Conservation (phyloP, 1,139 yeast genomes). For the Scheffersomyces parashehatae region DNA sequence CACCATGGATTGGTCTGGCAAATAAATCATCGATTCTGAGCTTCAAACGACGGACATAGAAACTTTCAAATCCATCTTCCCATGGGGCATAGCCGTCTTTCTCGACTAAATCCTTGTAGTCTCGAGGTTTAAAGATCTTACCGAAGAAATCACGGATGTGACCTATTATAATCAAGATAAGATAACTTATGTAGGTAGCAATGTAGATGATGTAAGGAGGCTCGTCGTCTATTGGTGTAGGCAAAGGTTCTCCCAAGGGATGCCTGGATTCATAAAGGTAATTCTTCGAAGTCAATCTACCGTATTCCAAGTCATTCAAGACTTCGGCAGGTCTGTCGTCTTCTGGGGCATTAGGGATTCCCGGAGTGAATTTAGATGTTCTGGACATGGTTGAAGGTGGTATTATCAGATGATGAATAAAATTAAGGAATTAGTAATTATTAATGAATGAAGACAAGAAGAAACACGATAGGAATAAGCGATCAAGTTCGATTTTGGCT, state of each 20-base stretch:
- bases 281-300: constrained; percentile 57
- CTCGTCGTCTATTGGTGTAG: constrained; percentile 70
- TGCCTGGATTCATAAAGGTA: constrained; percentile 55
- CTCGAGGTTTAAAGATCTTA: constrained; percentile 64
- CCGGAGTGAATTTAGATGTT: background rate
- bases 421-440: too few relatives aligned
- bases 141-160: constrained; percentile 90
- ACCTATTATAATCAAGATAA: constrained; percentile 82
- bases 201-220: constrained; percentile 82
- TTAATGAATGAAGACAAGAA: too few relatives aligned
- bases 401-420: too few relatives aligned
- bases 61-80: constrained; percentile 90
- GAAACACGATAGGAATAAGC: too few relatives aligned
- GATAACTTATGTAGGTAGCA: constrained; percentile 80
- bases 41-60: constrained; percentile 89
- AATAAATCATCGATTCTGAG: constrained; percentile 91
- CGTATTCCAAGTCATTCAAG: constrained; percentile 65
- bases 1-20: constrained; percentile 94
- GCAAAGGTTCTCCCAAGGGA: constrained; percentile 55
- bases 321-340: constrained; percentile 49
- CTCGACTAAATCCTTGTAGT: constrained; percentile 68
- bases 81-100: constrained; percentile 94
- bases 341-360: constrained; percentile 52
- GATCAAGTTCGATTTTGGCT: too few relatives aligned
- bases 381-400: constrained; percentile 13